Conservation (phyloP, 805 yeast species). For the Tetrapisispora pingtungensis region DNA sequence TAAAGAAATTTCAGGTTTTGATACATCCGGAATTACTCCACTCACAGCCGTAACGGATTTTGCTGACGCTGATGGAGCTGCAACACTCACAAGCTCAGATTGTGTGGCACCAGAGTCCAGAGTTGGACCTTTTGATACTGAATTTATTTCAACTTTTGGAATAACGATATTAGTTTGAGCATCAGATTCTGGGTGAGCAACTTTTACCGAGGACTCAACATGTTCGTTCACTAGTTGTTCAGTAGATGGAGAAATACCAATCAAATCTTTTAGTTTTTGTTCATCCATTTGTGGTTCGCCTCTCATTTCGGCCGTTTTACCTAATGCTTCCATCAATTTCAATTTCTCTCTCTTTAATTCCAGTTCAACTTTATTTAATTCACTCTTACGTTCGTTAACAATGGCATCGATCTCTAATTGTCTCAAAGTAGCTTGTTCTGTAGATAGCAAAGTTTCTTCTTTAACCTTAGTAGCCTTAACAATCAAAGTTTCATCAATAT, state of each 20-base stretch:
- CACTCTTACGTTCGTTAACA: slow-evolving; percentile 30
- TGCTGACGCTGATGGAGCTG: slow-evolving; percentile 14
- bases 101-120: not conserved
- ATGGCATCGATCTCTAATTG: slow-evolving; percentile 32
- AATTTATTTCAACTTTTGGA: slow-evolving; percentile 1
- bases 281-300: slow-evolving; percentile 26
- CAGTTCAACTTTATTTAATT: slow-evolving; percentile 28
- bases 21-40: slow-evolving; percentile 7
- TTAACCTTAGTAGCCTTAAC: slow-evolving; percentile 28
- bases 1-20: not conserved
- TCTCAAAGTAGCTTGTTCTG: slow-evolving; percentile 29
- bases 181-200: not conserved
- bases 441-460: slow-evolving; percentile 28
- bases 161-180: slow-evolving; percentile 5
- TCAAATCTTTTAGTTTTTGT: slow-evolving; percentile 23
- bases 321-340: slow-evolving; percentile 6
- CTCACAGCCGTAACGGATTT: slow-evolving; percentile 15
- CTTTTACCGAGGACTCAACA: slow-evolving; percentile 1
- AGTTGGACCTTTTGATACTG: not conserved
- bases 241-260: slow-evolving; percentile 24
- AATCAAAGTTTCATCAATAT: slow-evolving; percentile 15
- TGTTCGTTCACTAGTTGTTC: slow-evolving; percentile 15
- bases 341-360: slow-evolving; percentile 31
- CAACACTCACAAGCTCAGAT: slow-evolving; percentile 2
- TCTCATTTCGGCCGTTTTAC: slow-evolving; percentile 27